Base-by-base conservation (phyloP, 345 rosid genomes). In the Schrenkiella parvula region DNA sequence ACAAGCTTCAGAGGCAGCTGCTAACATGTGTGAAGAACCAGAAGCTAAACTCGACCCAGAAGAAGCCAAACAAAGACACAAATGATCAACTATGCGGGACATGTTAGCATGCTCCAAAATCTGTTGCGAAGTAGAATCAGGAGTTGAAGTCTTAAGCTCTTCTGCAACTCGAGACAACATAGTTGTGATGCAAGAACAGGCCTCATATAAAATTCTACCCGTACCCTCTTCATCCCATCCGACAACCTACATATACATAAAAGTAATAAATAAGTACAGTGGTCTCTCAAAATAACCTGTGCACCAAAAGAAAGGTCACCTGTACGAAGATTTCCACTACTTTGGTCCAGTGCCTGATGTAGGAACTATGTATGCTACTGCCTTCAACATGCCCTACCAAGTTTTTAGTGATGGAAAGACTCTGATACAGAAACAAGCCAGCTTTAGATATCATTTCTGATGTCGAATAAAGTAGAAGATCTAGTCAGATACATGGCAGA, bases 291-390 rank as follows among this genome's bases (percentile, higher is more conserved):
- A n/a, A 71, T 10, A 77, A 65, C 26, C n/a, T 71, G 26, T 35
- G 17, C 52, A 34, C 23, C 39, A 11, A 37, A 54, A 42, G 52
- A 48, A 48, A 73, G 70, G 65, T 63, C 74, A 95, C 99, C 99
- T 89, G 90, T 28, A 89, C 77, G 82, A 86, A 95, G 46, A 88
- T 86, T 75, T 95, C 86, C 64, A 83, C 87, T 72, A 89, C n/a
- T 68, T 83, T 85, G 84, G 93, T 88, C 97, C 99, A 91, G 72
- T 95, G 91, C 51, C 81, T 87, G 82, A 88, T 84, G 78, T 76
- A 87, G 61, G 96, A 85, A 68, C 70, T 79, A 70, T 74, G 51
- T 68, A 82, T 52, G 57, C 53, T 77, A 64, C 59, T 77, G 71
- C 82, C 93, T 74, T 68, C 75, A 50, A 74, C 70, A 66, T 85